Evolutionary conservation across 139 green algal species (phyloP), one percentile per base, ranked within the genome.

Genomic region (Chlamydomonas incerta): DNA sequence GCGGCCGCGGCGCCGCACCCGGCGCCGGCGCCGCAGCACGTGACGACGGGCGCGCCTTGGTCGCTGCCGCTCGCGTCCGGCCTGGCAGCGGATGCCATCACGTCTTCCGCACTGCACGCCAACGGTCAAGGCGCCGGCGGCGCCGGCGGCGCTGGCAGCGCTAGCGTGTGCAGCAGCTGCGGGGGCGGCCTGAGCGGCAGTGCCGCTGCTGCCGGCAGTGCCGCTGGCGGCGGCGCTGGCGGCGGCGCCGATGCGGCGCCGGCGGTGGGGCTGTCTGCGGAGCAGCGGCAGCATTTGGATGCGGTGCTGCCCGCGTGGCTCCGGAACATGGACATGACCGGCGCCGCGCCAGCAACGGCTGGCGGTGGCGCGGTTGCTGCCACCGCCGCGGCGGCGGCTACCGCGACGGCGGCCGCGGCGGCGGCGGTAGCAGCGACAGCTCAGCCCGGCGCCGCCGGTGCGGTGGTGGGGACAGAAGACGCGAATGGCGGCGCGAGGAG

Each of bases 241-340:
- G 10, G 66, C 66, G 26, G 24, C 62, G 26, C 62, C 26, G 26
- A 31, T 2, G 10, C 2, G 1, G 66, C 14, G 31, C 31, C 11
- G 31, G 5, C 66, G 31, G 17, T 29, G 31, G 17, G 66, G 20
- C 68, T 83, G n/a, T 83, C 77, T 26, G 24, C 29, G 11, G 41
- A 83, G 77, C 77, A 83, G 77, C 63, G 50, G 63, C 63, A 74
- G 63, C 63, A 83, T n/a, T 26, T 83, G 29, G 77, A 74, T 0
- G 77, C 63, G 1, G 77, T 83, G 2, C 63, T 83, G 63, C 77
- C 77, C 23, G 46, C 77, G 1, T 83, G 77, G 34, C 50, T 83
- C 18, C 28, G 47, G 29, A 28, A 57, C 8, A n/a, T 83, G n/a
- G 77, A n/a, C 13, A 46, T 18, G 15, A 31, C 15, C 6, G 41